Percentiles rank a stretch among this genome's conserved stretches.
phyloP scores from a whole-genome alignment of 148 eudicot species.

The Rhododendron simsii region DNA sequence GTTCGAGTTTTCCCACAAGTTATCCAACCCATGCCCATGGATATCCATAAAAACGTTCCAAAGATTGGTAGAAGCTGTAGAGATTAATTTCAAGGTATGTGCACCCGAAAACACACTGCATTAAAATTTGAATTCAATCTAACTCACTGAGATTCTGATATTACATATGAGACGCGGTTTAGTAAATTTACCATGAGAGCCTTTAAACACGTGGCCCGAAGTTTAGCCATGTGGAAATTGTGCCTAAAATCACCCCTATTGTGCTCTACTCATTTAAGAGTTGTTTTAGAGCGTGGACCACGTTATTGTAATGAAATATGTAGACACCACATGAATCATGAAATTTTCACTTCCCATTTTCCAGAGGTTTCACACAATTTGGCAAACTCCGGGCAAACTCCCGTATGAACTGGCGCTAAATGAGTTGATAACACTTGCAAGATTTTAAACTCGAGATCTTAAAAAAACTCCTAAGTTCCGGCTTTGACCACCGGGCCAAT shows the following conservation, averaged over 20 bases:
- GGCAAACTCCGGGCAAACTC: background rate
- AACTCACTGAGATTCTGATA: background rate
- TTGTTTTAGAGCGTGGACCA: background rate
- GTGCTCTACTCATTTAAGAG: background rate
- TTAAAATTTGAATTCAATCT: background rate
- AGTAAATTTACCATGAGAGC: background rate
- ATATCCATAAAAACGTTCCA: too few species aligned
- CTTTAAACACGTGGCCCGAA: background rate
- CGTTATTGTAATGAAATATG: background rate
- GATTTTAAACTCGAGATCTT: background rate
- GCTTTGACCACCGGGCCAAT: background rate
- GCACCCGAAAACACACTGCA: too few species aligned
- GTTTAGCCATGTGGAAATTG: background rate
- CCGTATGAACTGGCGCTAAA: background rate
- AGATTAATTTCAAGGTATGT: too few species aligned
- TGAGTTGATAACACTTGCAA: background rate
- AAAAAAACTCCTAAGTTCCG: too few species aligned
- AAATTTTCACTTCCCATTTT: background rate
- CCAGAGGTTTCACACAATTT: background rate
- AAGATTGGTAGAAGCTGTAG: too few species aligned
- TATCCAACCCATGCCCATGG: too few species aligned
- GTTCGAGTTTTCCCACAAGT: too few species aligned
- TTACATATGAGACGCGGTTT: background rate
- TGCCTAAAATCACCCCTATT: background rate
- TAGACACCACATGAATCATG: background rate